Evolutionary conservation across 345 rosid genomes (phyloP).

Genomic region (Physaria fendleri): DNA sequence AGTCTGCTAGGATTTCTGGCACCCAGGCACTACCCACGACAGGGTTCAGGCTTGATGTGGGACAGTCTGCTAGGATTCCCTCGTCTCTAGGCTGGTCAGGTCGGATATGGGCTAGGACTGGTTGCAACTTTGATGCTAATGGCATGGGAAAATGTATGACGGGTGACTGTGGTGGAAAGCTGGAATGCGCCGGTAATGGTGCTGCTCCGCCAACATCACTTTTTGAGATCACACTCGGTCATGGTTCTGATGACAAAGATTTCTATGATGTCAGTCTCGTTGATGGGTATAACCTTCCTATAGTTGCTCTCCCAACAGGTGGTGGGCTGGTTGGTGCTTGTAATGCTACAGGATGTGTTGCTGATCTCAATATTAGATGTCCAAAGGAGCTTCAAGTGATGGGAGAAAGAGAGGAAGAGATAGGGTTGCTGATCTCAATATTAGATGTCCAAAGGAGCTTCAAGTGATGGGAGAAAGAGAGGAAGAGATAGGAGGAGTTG

Average conservation of each 20-base stretch:
- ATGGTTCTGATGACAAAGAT: conserved; percentile 37
- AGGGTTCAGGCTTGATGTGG: conserved; percentile 58
- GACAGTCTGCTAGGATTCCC: conserved; percentile 48
- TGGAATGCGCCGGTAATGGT: conserved; percentile 68
- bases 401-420: too few species aligned
- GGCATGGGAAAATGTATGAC: conserved; percentile 69
- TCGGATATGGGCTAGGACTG: conserved; percentile 85
- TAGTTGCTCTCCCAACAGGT: conserved; percentile 54
- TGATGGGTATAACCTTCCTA: conserved; percentile 82
- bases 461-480: conserved; percentile 61
- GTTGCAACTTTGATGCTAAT: conserved; percentile 56
- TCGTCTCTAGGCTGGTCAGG: conserved; percentile 81
- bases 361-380: conserved; percentile 55
- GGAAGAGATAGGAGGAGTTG: conserved; percentile 42
- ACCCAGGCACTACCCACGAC: conserved; percentile 62
- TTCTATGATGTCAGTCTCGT: conserved; percentile 79
- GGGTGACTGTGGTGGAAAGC: conserved; percentile 74
- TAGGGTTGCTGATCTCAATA: conserved; percentile 39
- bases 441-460: conserved; percentile 90
- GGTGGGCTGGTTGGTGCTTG: conserved; percentile 56
- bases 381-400: conserved; percentile 91
- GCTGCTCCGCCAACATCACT: conserved; percentile 81
- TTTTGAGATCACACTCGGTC: conserved; percentile 73
- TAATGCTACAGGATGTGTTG: conserved; percentile 73
- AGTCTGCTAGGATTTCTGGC: conserved; percentile 47